Percentiles rank a stretch among this genome's conserved stretches.
phyloP scores from a whole-genome alignment of 1,284 basidiomycete genomes.

The Porodaedalea pini region DNA sequence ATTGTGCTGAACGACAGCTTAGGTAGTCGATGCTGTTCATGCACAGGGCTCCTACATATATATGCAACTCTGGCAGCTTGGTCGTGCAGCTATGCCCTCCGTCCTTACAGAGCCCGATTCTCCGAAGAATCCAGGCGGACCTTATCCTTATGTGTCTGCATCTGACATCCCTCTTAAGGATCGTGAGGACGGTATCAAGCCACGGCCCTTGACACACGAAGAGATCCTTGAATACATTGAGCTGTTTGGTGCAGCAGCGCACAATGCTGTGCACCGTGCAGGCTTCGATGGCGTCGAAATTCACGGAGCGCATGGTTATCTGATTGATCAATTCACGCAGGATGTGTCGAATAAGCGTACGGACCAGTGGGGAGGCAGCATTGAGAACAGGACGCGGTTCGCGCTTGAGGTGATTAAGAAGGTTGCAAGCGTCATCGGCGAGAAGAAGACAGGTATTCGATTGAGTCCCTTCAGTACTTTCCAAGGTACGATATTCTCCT shows the following conservation, averaged over 20 bases:
- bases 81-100: slow-evolving; percentile 35
- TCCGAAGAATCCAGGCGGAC: slow-evolving; percentile 21
- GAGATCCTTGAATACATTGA: slow-evolving; percentile 38
- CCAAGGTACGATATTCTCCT: slow-evolving; percentile 5
- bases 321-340: slow-evolving; percentile 24
- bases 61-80: slow-evolving; percentile 49
- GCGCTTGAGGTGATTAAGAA: slow-evolving; percentile 38
- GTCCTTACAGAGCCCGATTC: slow-evolving; percentile 32
- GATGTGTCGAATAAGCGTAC: slow-evolving; percentile 36
- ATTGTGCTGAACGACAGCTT: slow-evolving; percentile 21
- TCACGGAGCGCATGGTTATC: slow-evolving; percentile 20
- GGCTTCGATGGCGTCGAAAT: slow-evolving; percentile 33
- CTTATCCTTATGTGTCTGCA: slow-evolving; percentile 35
- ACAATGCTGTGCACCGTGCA: slow-evolving; percentile 30
- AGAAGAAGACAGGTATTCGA: slow-evolving; percentile 35
- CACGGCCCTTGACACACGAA: slow-evolving; percentile 33
- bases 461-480: slow-evolving; percentile 20
- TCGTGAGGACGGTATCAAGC: slow-evolving; percentile 15
- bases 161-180: slow-evolving; percentile 40
- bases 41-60: slow-evolving; percentile 43
- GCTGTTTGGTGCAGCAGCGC: slow-evolving; percentile 28
- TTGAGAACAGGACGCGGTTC: slow-evolving; percentile 45
- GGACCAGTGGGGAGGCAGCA: slow-evolving; percentile 46
- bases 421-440: slow-evolving; percentile 16
- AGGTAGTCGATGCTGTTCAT: slow-evolving; percentile 38